A percentile compares a stretch with the other conserved stretches of the same genome.
Evolutionary conservation across 805 yeast species (phyloP).

Genomic region (Starmerella apis): DNA sequence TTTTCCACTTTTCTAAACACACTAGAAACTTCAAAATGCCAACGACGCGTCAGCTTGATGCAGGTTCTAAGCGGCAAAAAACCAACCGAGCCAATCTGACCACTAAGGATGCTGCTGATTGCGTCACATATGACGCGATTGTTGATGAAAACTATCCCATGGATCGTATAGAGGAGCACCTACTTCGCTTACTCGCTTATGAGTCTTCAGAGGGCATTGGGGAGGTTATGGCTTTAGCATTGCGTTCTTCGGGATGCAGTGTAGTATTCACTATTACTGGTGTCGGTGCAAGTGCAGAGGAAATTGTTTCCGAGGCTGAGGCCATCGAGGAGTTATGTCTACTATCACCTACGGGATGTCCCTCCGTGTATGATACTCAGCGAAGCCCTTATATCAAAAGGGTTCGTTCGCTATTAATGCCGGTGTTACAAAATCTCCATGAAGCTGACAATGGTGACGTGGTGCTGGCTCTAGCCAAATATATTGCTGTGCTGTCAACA

Average conservation of each 20-base stretch:
- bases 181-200: conserved; percentile 22
- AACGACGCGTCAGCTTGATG: not conserved
- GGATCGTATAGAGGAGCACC: conserved; percentile 21
- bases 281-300: not conserved
- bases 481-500: conserved; percentile 9
- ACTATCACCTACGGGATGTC: conserved; percentile 7
- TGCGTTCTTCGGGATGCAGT: conserved; percentile 18
- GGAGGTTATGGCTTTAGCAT: conserved; percentile 18
- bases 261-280: conserved; percentile 10
- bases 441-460: conserved; percentile 12
- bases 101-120: conserved; percentile 6
- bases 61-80: not conserved
- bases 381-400: conserved; percentile 11
- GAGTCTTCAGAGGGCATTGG: conserved; percentile 20
- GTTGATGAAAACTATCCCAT: conserved; percentile 18
- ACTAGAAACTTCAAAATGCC: not conserved
- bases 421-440: conserved; percentile 5
- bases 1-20: not conserved
- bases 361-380: conserved; percentile 17
- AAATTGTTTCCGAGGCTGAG: conserved; percentile 4
- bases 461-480: conserved; percentile 1
- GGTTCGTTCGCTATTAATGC: conserved; percentile 1
- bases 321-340: conserved; percentile 12
- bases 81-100: not conserved
- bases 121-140: conserved; percentile 20